Conservation (phyloP, 2,329 filamentous ascomycete genomes). For the Trichoderma simmonsii region DNA sequence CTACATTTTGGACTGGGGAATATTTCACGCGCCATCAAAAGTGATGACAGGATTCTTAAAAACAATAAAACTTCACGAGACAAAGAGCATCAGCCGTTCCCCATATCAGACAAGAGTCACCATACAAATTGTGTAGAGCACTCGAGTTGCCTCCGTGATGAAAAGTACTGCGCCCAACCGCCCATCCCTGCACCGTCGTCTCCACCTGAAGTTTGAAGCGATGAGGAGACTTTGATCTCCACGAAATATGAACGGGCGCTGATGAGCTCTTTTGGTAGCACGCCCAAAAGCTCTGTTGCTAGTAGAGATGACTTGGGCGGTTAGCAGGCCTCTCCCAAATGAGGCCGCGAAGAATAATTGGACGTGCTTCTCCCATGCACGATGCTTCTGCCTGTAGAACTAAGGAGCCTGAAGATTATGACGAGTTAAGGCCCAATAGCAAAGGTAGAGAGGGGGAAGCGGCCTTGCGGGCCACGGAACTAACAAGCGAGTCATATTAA, state of each 20-base stretch:
- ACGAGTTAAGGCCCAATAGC: not conserved
- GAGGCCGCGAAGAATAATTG: not conserved
- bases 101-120: not conserved
- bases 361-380: not conserved
- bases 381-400: not conserved
- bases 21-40: not conserved
- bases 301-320: not conserved
- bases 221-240: not conserved
- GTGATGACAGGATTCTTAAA: not conserved
- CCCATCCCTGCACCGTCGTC: not conserved
- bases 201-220: not conserved
- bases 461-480: constrained; percentile 2
- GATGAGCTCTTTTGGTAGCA: not conserved
- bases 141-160: not conserved
- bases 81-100: not conserved
- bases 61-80: not conserved
- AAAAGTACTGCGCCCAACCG: not conserved
- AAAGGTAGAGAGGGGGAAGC: not conserved
- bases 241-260: not conserved
- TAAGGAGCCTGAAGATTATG: not conserved
- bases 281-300: not conserved
- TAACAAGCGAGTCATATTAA: not conserved
- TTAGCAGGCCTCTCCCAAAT: not conserved
- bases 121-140: not conserved
- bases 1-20: not conserved